Evolutionary conservation across 2,329 filamentous ascomycete genomes (phyloP), one percentile per base, ranked within the genome.

Genomic region (Pseudogymnoascus sp.): DNA sequence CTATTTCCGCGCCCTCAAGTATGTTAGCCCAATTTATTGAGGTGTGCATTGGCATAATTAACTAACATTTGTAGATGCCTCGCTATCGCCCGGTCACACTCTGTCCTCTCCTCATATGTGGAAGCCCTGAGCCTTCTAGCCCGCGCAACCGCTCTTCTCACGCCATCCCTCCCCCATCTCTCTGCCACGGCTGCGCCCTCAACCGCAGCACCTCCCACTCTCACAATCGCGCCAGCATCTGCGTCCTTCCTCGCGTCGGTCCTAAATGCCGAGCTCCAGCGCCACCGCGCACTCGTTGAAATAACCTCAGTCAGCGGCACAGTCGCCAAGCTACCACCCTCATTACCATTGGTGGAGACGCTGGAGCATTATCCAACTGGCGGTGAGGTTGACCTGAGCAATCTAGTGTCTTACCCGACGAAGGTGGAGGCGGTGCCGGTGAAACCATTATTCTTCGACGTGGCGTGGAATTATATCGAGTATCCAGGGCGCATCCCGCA

Each of bases 381-480:
- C 29, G 83, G 83, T 27, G 85, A 83, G 33, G 83, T 91, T 8
- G 86, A 96, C 72, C 79, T 97, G 27, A 80, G 80, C 42, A 93
- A 93, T 67, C 78, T 99, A 27, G 92, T 97, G 55, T 84, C 86
- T 4, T 97, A 92, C 74, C 94, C 94, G 10, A 92, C 93, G 1
- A 89, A 86, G 71, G 78, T 97, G 67, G 85, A 90, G 65, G 82
- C 89, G 1, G 85, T 97, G 39, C 92, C 94, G 0, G 88, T 96
- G 60, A 99, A 99, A 79, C 94, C 94, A 29, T 81, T 97, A 35
- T 97, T 97, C 80, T 84, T 97, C 63, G 94, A 99, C 72, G 88
- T 96, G 6, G 94, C 94, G 8, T 99, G 91, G 90, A 97, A 97
- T 73, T 97, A 97, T 73, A 92, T 99, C 65, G 86, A 91, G 58